phyloP scores from a whole-genome alignment of 2,329 filamentous ascomycete genomes.

The Sporothrix pallida region DNA sequence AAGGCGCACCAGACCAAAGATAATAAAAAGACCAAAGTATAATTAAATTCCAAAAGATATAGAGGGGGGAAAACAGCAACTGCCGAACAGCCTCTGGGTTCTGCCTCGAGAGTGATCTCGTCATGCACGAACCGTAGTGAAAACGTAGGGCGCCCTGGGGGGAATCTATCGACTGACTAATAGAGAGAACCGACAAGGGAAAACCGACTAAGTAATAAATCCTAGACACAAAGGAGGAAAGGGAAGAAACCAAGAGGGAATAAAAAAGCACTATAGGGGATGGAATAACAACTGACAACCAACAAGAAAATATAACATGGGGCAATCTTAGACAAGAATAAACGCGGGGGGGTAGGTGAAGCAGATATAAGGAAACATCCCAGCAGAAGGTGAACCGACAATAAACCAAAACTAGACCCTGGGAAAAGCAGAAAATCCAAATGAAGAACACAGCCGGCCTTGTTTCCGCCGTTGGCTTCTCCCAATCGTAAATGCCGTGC shows the following conservation, averaged over 20 bases:
- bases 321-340: slow-evolving; percentile 23
- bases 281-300: no score
- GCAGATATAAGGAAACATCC: slow-evolving; percentile 10
- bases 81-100: slow-evolving; percentile 32
- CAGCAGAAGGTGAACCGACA: neutral
- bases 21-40: neutral
- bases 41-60: slow-evolving; percentile 1
- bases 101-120: slow-evolving; percentile 35
- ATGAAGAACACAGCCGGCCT: neutral
- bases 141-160: slow-evolving; percentile 32
- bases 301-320: neutral
- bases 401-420: neutral
- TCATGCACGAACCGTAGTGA: slow-evolving; percentile 21
- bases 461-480: neutral
- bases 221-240: neutral
- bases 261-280: neutral
- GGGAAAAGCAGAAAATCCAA: neutral
- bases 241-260: neutral
- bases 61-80: slow-evolving; percentile 23
- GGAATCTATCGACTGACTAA: slow-evolving; percentile 36
- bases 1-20: neutral
- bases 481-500: neutral
- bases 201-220: neutral
- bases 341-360: neutral
- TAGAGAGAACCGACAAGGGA: slow-evolving; percentile 14